Percentiles rank a stretch among this genome's conserved stretches.
Evolutionary conservation across 2,329 filamentous ascomycete genomes (phyloP).

Genomic region (Byssochlamys sp.): DNA sequence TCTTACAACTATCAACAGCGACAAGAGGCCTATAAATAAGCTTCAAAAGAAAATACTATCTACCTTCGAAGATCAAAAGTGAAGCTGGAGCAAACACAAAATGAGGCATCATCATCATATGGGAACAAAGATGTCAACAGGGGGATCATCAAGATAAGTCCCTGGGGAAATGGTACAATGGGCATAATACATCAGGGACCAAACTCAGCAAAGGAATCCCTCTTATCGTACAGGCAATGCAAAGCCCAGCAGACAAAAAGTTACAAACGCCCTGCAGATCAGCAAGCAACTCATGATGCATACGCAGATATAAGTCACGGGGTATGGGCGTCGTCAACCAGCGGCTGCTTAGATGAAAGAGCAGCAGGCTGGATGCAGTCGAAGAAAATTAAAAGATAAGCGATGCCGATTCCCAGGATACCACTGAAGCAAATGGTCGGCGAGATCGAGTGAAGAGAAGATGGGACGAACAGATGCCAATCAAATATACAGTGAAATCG

Average conservation of each 20-base stretch:
- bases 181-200: not conserved
- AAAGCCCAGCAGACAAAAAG: not conserved
- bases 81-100: not conserved
- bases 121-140: not conserved
- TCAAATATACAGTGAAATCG: constrained; percentile 1
- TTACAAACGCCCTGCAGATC: not conserved
- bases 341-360: not conserved
- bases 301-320: not conserved
- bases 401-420: not conserved
- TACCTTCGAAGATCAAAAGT: not conserved
- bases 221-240: not conserved
- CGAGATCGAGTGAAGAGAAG: not conserved
- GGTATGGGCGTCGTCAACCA: not conserved
- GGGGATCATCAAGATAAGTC: not conserved
- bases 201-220: not conserved
- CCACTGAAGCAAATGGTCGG: not conserved
- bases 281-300: not conserved
- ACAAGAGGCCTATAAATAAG: not conserved
- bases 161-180: not conserved
- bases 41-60: not conserved
- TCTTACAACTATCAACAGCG: not conserved
- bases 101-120: not conserved
- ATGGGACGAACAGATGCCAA: not conserved
- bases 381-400: not conserved
- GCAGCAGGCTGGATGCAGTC: not conserved